Evolutionary conservation across 139 green algal species (phyloP), one percentile per base, ranked within the genome.

Genomic region (Micromonas commoda): DNA sequence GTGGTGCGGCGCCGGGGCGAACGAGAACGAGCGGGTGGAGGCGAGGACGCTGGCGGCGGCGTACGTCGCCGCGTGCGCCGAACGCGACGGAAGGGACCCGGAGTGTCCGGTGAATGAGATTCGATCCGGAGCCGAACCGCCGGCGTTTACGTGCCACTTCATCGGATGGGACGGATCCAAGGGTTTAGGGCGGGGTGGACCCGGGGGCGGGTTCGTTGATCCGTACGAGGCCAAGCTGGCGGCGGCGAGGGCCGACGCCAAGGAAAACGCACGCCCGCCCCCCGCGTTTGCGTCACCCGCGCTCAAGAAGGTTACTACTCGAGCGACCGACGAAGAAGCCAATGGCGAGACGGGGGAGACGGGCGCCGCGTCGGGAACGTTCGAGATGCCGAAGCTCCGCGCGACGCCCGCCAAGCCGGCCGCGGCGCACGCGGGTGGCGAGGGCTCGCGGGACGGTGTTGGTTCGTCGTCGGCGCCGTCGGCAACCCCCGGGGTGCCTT

Each of bases 61-160:
- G 68, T 84, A 84, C 39, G 23, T 84, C 26, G 80, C 83, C 20
- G 1, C 3, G 3, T 51, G 71, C 38, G 65, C 39, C 24, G 31
- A 29, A 6, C 73, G 9, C 1, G 80, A 84, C 38, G 80, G 80
- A 16, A 66, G 80, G 60, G 85, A 79, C 0, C 24, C 5, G 24
- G 80, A 84, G 29, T 65, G 29, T 6, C 70, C 80, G 21, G 32
- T 86, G 32, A 33, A 74, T 0, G 33, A 69, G 1, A 67, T 85
- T 26, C 26, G 34, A 23, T 51, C 82, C 32, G 80, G 81, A 26
- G 37, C 67, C n/a, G 81, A 85, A 63, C 79, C 81, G 28, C 68
- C 79, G 31, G 81, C 86, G 70, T 85, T 85, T 34, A 84, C 81
- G 21, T 13, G n/a, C 26, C 71, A 84, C 65, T 85, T 85, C 51